Evolutionary conservation across 2,329 filamentous ascomycete genomes (phyloP), one percentile per base, ranked within the genome.

Genomic region (Massarina eburnea): DNA sequence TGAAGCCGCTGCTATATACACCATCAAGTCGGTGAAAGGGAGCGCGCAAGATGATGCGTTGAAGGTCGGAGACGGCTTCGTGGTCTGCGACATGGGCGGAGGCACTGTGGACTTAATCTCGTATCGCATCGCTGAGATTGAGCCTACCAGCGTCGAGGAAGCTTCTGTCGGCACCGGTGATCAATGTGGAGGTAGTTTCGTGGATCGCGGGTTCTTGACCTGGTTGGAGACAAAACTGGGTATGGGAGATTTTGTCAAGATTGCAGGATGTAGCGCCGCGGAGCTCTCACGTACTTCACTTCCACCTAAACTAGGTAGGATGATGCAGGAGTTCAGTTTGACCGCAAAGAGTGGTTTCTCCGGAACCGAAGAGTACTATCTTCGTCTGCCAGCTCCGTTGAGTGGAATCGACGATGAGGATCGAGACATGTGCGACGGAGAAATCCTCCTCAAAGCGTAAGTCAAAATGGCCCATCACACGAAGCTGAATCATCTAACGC

Each of bases 41-140:
- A 50, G 27, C 6, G 40, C 39, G 2, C 56, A 61, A 8, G 48
- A 59, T 9, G 10, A 39, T 0, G 27, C 57, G 2, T 46, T 66
- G 1, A 24, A 19, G 0, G 14, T 57, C 0, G 51, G 44, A 4
- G 57, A 66, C 19, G 54, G 55, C 0, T 66, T 67, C 43, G 48
- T 61, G 0, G 32, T 67, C 0, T 67, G 61, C 19, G 64, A 67
- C 12, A 61, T 64, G 54, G 63, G 63, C 0, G 63, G 64, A 0
- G 64, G 64, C 0, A 66, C 59, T 0, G 58, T 63, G 0, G 64
- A 67, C n/a, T 19, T 65, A 10, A 59, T 65, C 8, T 55, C 64
- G 0, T 67, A 68, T 26, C 15, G 39, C 0, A 43, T 66, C 6
- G 10, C 44, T 0, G 24, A 34, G 0, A 18, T 58, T 2, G 4